These are phyloP conservation scores for Setaria italica DNA, from an alignment of 202 grass and related monocot species.

Conservation along the genomic window DNA sequence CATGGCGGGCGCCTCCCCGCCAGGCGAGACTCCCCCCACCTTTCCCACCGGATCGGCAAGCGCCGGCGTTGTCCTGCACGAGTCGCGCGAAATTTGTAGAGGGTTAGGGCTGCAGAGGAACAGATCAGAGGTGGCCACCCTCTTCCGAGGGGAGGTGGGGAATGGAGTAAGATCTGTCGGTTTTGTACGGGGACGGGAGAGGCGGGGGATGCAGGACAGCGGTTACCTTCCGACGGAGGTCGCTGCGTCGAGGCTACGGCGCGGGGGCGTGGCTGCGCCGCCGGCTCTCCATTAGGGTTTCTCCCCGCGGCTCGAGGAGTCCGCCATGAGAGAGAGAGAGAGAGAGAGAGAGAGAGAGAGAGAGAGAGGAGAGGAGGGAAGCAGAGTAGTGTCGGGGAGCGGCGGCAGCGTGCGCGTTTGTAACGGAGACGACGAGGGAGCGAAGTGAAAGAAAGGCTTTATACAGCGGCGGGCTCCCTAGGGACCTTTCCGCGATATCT, in stretches of 20 bases:
- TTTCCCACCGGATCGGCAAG: slow-evolving; percentile 10
- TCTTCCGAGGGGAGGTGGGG: neutral
- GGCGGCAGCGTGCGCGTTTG: slow-evolving; percentile 27
- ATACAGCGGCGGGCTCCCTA: neutral
- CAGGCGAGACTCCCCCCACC: neutral
- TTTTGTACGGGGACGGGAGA: neutral
- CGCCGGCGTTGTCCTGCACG: neutral
- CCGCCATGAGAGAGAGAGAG: slow-evolving; percentile 45
- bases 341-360: neutral
- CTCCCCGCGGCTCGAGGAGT: slow-evolving; percentile 26
- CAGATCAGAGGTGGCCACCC: slow-evolving; percentile 30
- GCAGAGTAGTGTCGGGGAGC: slow-evolving; percentile 3
- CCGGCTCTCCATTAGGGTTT: slow-evolving; percentile 51
- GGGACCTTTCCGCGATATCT: slow-evolving; percentile 5
- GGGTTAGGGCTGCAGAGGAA: neutral
- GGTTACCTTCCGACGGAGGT: slow-evolving; percentile 44
- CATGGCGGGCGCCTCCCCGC: slow-evolving; percentile 43
- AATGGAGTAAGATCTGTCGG: slow-evolving; percentile 50
- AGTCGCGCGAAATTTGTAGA: neutral
- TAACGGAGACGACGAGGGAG: slow-evolving; percentile 54
- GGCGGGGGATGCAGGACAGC: neutral
- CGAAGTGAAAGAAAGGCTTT: slow-evolving; percentile 14
- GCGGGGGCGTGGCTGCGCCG: slow-evolving; percentile 43
- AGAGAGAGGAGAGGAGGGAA: neutral
- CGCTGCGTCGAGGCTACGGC: slow-evolving; percentile 45